These are phyloP conservation scores for Platanthera guangdongensis DNA, from an alignment of 106 monocot genomes.

Conservation along the genomic window DNA sequence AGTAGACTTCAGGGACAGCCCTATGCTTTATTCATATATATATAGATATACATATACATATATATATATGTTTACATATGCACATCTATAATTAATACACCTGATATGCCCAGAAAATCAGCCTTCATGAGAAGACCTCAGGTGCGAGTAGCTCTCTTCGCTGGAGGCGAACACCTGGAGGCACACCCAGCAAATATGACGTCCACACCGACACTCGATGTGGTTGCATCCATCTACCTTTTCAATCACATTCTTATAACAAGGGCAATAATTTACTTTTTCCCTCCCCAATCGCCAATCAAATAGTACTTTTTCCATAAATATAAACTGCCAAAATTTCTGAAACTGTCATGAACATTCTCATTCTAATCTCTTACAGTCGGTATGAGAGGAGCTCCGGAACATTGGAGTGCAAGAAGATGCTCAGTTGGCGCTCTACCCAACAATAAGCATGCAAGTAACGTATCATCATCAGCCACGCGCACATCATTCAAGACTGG, in stretches of 20 bases:
- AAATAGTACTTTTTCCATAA: conserved; percentile 8
- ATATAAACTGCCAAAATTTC: not conserved
- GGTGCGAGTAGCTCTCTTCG: conserved; percentile 63
- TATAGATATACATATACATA: not conserved
- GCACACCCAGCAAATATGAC: conserved; percentile 85
- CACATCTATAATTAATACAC: not conserved
- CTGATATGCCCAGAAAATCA: not conserved
- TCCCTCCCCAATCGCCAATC: conserved; percentile 75
- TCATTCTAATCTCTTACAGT: conserved; percentile 5
- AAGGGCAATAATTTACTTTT: conserved; percentile 72
- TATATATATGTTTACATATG: not conserved
- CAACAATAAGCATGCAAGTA: conserved; percentile 23
- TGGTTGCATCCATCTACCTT: conserved; percentile 92
- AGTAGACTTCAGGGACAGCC: too few species aligned
- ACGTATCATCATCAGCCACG: conserved; percentile 24
- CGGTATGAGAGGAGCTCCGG: conserved; percentile 19
- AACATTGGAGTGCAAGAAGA: conserved; percentile 32
- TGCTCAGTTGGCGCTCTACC: conserved; percentile 32
- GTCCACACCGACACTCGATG: conserved; percentile 59
- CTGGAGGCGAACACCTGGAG: conserved; percentile 33
- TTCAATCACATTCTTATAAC: conserved; percentile 60
- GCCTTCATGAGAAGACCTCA: too few species aligned
- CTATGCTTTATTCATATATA: too few species aligned
- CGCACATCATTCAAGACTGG: conserved; percentile 25
- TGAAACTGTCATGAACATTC: not conserved